Base-by-base conservation (phyloP, 768 basidiomycete species). In the Suillus subluteus region DNA sequence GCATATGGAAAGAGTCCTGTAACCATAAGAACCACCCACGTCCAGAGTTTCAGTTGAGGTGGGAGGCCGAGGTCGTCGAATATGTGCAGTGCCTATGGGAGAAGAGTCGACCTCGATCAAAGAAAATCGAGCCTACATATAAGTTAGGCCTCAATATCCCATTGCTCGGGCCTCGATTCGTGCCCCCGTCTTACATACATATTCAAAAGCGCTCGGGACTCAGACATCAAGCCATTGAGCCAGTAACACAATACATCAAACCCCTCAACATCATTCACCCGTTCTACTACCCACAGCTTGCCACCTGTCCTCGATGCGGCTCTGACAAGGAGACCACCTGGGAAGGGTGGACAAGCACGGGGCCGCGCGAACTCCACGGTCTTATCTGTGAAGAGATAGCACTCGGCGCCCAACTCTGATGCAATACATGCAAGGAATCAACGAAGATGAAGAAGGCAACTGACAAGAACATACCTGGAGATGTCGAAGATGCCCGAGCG, bases 131-230 rank as follows among this genome's bases (percentile, higher is more conserved):
- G 30, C 23, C 62, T 52, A 30, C 58, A 21, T 13, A 16, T 16
- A 41, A 62, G 35, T 67, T 67, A 46, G 23, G n/a, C 6, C n/a
- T 35, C 15, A 40, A 58, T 8, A 64, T 72, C 21, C 73, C 71
- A 13, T 38, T 74, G 40, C 63, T 71, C 12, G 72, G 74, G 4
- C 74, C 73, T 13, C 67, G 44, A 9, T 75, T 74, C 43, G n/a
- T 72, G 6, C 71, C 74, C 7, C 73, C 72, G 9, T 62, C 62
- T 2, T 69, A 69, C 62, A 18, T 67, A 16, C 66, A 70, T 38
- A 7, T 55, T 6, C 54, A 67, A 32, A 71, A 68, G 21, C 3
- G 18, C 21, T 21, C 4, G 21, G 44, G 44, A 44, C 44, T 44
- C 3, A 2, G 44, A 44, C 12, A 21, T 44, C 44, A 21, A 44